These are phyloP conservation scores for Lepiota venenata DNA, from an alignment of 768 basidiomycete species.

Conservation along the genomic window DNA sequence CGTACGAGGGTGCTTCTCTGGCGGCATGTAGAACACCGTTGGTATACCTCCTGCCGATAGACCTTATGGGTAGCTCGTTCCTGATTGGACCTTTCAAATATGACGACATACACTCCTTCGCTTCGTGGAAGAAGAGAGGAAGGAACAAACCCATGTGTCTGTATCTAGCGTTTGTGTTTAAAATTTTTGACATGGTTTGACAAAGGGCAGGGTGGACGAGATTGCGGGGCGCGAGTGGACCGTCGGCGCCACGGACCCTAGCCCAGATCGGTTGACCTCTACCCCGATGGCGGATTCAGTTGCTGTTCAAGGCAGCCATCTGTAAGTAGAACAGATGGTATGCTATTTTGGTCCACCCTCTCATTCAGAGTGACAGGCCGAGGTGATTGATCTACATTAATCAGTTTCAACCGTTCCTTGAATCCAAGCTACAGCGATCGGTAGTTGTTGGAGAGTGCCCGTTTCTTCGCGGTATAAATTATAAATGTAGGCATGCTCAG, in stretches of 20 bases:
- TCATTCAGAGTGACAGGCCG: conserved; percentile 1
- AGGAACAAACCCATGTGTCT: background rate
- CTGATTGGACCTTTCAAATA: background rate
- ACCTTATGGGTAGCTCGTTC: background rate
- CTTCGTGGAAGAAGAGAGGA: conserved; percentile 1
- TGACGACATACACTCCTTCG: conserved; percentile 4
- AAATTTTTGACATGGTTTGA: conserved; percentile 3
- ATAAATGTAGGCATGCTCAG: background rate
- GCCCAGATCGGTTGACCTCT: background rate
- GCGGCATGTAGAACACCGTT: background rate
- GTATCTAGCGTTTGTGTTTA: conserved; percentile 10
- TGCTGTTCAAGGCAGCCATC: background rate
- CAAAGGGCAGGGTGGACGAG: background rate
- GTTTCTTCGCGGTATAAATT: conserved; percentile 5
- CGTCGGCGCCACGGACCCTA: background rate
- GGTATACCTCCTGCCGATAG: background rate
- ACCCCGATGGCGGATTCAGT: conserved; percentile 1
- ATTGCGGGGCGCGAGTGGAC: background rate
- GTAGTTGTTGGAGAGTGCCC: background rate
- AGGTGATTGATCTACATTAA: conserved; percentile 2
- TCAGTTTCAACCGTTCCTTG: background rate
- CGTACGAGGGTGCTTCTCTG: background rate
- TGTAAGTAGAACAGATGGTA: conserved; percentile 6
- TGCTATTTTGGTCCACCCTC: conserved; percentile 2
- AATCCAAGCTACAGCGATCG: background rate